Conservation (phyloP, 441 rosid genomes). For the Eruca vesicaria region DNA sequence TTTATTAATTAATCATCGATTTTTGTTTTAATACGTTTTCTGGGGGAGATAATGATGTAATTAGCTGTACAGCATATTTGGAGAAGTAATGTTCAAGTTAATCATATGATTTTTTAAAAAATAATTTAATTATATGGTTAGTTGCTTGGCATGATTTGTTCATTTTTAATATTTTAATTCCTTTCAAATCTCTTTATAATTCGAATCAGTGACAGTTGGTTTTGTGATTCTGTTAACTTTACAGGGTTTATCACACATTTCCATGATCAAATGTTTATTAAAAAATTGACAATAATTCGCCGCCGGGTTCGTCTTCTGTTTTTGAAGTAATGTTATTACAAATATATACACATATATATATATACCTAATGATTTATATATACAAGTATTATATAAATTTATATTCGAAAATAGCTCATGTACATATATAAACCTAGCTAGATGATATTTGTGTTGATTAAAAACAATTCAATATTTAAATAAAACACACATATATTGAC, state of each 20-base stretch:
- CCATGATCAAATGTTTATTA: not conserved
- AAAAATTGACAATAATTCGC: not conserved
- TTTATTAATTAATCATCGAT: not conserved
- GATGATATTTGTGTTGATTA: not conserved
- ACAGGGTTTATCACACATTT: not conserved
- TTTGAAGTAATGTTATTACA: not conserved
- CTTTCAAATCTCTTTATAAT: not conserved
- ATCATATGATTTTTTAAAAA: slow-evolving; percentile 5
- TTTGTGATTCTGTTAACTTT: not conserved
- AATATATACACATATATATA: too few species aligned
- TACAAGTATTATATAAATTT: too few species aligned
- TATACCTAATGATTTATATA: too few species aligned
- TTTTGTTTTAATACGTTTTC: not conserved
- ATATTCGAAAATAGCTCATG: too few species aligned
- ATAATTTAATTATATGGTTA: not conserved
- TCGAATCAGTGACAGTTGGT: not conserved
- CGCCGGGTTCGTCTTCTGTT: not conserved
- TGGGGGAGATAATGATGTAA: slow-evolving; percentile 3
- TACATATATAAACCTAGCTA: not conserved
- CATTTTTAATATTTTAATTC: slow-evolving; percentile 27
- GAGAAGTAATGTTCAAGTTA: slow-evolving; percentile 17
- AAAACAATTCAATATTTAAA: too few species aligned
- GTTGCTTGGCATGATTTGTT: slow-evolving; percentile 16
- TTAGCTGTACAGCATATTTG: slow-evolving; percentile 27
- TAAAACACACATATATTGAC: not conserved